Evolutionary conservation across 2,329 filamentous ascomycete species (phyloP).

Genomic region (Claviceps paspali): DNA sequence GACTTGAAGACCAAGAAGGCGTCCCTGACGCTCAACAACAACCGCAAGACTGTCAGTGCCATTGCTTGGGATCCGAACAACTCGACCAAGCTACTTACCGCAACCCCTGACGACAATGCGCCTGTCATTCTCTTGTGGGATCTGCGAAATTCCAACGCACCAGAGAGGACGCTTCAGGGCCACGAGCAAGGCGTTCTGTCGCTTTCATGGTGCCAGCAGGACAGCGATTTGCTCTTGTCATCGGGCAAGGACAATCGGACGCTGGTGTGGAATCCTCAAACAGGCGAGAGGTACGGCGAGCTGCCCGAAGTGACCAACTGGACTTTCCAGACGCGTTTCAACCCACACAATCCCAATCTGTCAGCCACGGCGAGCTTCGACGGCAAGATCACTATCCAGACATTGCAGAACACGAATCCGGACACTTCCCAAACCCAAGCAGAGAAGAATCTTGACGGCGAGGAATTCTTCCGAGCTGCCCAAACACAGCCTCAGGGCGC

Average conservation of each 20-base stretch:
- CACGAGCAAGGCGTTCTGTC: slow-evolving; percentile 91
- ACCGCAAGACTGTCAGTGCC: slow-evolving; percentile 83
- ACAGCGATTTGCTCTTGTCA: slow-evolving; percentile 76
- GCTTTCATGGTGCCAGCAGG: slow-evolving; percentile 87
- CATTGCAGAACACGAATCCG: slow-evolving; percentile 82
- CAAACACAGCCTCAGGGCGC: slow-evolving; percentile 82
- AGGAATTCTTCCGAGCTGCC: slow-evolving; percentile 92
- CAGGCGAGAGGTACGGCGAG: slow-evolving; percentile 73
- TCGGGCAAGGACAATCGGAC: slow-evolving; percentile 95
- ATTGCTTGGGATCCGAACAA: slow-evolving; percentile 96
- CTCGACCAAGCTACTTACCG: slow-evolving; percentile 85
- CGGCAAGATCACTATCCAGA: slow-evolving; percentile 87
- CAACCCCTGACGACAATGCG: slow-evolving; percentile 75
- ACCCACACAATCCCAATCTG: slow-evolving; percentile 81
- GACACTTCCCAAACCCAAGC: slow-evolving; percentile 51
- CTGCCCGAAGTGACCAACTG: slow-evolving; percentile 98
- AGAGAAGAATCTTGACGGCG: slow-evolving; percentile 63
- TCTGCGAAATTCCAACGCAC: slow-evolving; percentile 86
- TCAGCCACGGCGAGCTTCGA: slow-evolving; percentile 95
- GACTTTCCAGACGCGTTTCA: slow-evolving; percentile 92
- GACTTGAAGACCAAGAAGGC: slow-evolving; percentile 97
- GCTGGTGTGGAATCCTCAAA: slow-evolving; percentile 91
- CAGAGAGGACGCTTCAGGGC: slow-evolving; percentile 75
- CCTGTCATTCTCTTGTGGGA: slow-evolving; percentile 91
- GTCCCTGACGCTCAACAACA: slow-evolving; percentile 88